A percentile compares a stretch with the other conserved stretches of the same genome.
Evolutionary conservation across 1,284 basidiomycete genomes (phyloP).

Genomic region (Sporisorium graminicola): DNA sequence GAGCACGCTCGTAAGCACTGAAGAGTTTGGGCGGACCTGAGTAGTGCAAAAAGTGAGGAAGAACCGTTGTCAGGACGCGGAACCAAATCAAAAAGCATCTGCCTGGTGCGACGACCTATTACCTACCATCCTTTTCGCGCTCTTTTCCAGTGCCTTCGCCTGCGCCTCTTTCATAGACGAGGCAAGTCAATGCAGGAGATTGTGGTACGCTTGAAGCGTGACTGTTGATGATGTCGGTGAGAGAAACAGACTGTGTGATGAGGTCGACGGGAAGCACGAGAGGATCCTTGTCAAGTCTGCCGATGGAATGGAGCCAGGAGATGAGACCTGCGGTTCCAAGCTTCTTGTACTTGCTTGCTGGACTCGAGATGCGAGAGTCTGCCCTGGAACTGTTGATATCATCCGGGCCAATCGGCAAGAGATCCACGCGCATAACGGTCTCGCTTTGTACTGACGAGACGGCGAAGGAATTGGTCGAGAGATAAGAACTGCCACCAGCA

Average conservation of each 20-base stretch:
- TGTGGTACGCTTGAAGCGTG: slow-evolving; percentile 50
- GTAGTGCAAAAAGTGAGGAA: background rate
- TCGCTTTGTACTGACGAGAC: slow-evolving; percentile 39
- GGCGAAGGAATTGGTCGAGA: slow-evolving; percentile 35
- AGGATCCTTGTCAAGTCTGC: slow-evolving; percentile 63
- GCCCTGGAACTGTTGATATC: slow-evolving; percentile 25
- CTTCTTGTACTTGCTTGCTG: slow-evolving; percentile 41
- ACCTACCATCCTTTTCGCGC: slow-evolving; percentile 62
- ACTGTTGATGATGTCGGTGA: slow-evolving; percentile 55
- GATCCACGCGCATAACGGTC: slow-evolving; percentile 57
- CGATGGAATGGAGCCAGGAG: slow-evolving; percentile 66
- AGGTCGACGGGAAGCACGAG: slow-evolving; percentile 67
- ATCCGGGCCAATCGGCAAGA: slow-evolving; percentile 63
- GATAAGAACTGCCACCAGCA: slow-evolving; percentile 27
- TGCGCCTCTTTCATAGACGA: slow-evolving; percentile 64
- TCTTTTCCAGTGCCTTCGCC: slow-evolving; percentile 66
- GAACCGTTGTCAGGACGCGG: background rate
- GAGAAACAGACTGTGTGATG: slow-evolving; percentile 59
- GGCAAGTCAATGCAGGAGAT: slow-evolving; percentile 53
- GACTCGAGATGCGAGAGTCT: slow-evolving; percentile 18
- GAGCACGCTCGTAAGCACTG: slow-evolving; percentile 48
- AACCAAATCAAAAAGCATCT: too few species aligned
- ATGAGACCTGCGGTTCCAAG: slow-evolving; percentile 67
- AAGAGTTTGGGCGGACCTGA: slow-evolving; percentile 61
- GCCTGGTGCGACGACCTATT: too few species aligned